Evolutionary conservation across 164 flowering plant genomes (phyloP), one percentile per base, ranked within the genome.

Genomic region (Magnolia kwangsiensis): DNA sequence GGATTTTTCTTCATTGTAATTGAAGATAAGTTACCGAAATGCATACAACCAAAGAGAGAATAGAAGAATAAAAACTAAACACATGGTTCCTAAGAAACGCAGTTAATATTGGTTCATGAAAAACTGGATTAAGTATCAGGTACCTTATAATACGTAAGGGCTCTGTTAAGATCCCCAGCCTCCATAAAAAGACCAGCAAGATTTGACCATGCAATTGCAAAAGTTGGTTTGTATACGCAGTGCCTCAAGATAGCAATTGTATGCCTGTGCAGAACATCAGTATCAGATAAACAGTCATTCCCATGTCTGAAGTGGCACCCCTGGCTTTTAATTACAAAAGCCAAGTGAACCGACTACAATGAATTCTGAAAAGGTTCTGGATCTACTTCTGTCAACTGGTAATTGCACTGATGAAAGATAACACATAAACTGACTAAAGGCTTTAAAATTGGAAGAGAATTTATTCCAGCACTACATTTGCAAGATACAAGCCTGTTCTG

Each of bases 161-260:
- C 99, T 80, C 92, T 86, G 78, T 87, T 92, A 67, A 90, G 88
- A 85, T 96, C 98, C 69, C 98, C 98, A 2, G 94, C 85, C 74
- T 96, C 99, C 97, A 94, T 92, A 75, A 91, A 92, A 69, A 96
- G 89, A 70, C 95, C 93, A 85, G 97, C 98, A 81, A 94, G 90
- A 85, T 96, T 96, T 71, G 99, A 96, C 99, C 99, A 96, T 31
- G 98, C 99, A 85, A 93, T 88, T 29, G 98, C 96, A 88, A 92
- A 92, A 63, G 85, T 86, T 74, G 99, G 99, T 75, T n/a, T 94
- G 98, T 80, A 96, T 84, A 19, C 95, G 89, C 1, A 96, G 74
- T 27, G 98, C 98, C 81, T 96, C 98, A 51, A 89, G 74, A 79
- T 96, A 96, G 82, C 98, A 96, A 78, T 85, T 93, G 87, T 88